Percentiles rank a stretch among this genome's conserved stretches.
Conservation (phyloP, 306 rosid genomes). For the Casuarina equisetifolia region DNA sequence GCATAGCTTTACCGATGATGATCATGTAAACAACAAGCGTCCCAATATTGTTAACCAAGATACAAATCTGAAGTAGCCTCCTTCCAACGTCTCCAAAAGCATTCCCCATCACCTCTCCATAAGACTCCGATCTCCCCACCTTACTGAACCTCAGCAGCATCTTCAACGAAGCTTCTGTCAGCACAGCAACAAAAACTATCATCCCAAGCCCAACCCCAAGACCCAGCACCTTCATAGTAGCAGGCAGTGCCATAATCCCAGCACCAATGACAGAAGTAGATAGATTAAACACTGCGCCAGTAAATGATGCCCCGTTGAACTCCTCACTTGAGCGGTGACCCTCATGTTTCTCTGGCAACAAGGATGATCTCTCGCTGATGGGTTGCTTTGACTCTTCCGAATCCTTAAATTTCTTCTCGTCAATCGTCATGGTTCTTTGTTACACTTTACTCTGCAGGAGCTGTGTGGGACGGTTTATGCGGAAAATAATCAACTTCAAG, state of each 20-base stretch:
- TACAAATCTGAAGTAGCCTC: conserved; percentile 45
- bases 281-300: conserved; percentile 59
- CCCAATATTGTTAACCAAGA: conserved; percentile 61
- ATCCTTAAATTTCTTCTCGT: conserved; percentile 8
- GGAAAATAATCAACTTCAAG: neutral
- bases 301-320: conserved; percentile 40
- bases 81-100: conserved; percentile 56
- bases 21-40: conserved; percentile 66
- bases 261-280: conserved; percentile 73
- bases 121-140: conserved; percentile 37
- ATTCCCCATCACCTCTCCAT: conserved; percentile 47
- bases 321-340: conserved; percentile 4
- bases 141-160: conserved; percentile 59
- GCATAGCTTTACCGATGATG: conserved; percentile 46
- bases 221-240: conserved; percentile 72
- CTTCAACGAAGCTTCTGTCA: conserved; percentile 50
- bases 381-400: conserved; percentile 16
- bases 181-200: conserved; percentile 50
- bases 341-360: conserved; percentile 25
- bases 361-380: conserved; percentile 22
- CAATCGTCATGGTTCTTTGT: conserved; percentile 16
- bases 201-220: conserved; percentile 42
- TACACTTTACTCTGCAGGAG: neutral
- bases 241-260: conserved; percentile 75
- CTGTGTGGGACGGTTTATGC: too few species aligned